Base-by-base conservation (phyloP, 108 stramenopile species). In the Epithemia pelagica region DNA sequence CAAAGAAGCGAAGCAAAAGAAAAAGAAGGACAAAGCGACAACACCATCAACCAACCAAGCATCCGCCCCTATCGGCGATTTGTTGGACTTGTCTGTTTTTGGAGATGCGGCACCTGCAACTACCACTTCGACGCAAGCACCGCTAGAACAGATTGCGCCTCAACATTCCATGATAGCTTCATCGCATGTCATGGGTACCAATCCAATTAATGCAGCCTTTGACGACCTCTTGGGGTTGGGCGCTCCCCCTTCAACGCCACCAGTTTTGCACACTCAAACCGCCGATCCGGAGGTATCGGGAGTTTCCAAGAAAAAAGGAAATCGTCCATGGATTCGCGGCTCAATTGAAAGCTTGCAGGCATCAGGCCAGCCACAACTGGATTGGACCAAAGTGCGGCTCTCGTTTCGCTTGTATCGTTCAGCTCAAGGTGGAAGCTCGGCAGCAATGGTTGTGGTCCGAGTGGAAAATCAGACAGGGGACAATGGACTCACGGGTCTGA, bases 161-260 rank as follows among this genome's bases (percentile, higher is more conserved):
- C 33, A 23, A 28, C 84, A 81, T 65, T n/a, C n/a, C n/a, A n/a
- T n/a, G n/a, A n/a, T n/a, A n/a, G n/a, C n/a, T n/a, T n/a, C n/a
- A n/a, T n/a, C n/a, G n/a, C n/a, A n/a, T n/a, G n/a, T n/a, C n/a
- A n/a, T n/a, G n/a, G n/a, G n/a, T n/a, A n/a, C n/a, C n/a, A n/a
- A n/a, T n/a, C 61, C 85, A 1, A 80, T 87, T 52, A 77, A 74
- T 66, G 73, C 61, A 65, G 87, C 87, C 54, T 93, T 93, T 70
- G 91, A 87, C 57, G 91, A 88, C 73, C 72, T 93, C 23, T 69
- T 90, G 15, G 83, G 82, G 0, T 67, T 93, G 66, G 54, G 77
- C 63, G 73, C 64, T 33, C 10, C 72, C 31, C 25, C 52, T 52
- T 67, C 70, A 23, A 65, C 61, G 20, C 61, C 67, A 33, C 54